Evolutionary conservation across 192 early-diverging fungal species (phyloP).

Genomic region (Backusella liffmaniae): DNA sequence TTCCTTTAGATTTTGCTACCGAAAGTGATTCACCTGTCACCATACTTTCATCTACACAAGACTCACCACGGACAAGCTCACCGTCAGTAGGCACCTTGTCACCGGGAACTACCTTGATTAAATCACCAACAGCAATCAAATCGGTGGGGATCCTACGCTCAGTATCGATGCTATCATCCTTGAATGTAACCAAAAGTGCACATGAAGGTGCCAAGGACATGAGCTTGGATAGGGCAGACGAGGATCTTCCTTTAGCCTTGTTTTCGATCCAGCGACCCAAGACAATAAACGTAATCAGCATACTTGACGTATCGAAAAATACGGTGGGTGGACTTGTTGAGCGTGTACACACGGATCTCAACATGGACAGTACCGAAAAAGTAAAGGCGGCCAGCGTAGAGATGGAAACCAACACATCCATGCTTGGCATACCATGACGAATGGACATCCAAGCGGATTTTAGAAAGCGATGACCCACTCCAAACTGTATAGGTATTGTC

Average conservation of each 20-base stretch:
- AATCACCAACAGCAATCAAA: slow-evolving; percentile 82
- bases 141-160: slow-evolving; percentile 82
- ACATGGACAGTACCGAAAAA: slow-evolving; percentile 78
- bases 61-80: slow-evolving; percentile 64
- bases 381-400: slow-evolving; percentile 84
- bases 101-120: slow-evolving; percentile 86
- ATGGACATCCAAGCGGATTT: slow-evolving; percentile 75
- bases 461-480: slow-evolving; percentile 81
- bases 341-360: slow-evolving; percentile 55
- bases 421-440: slow-evolving; percentile 80
- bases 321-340: slow-evolving; percentile 63
- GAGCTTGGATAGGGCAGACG: slow-evolving; percentile 82
- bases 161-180: slow-evolving; percentile 43
- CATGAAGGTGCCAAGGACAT: slow-evolving; percentile 81
- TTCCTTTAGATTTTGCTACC: slow-evolving; percentile 64
- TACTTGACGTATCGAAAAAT: slow-evolving; percentile 92
- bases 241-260: slow-evolving; percentile 90
- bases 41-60: slow-evolving; percentile 90
- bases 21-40: slow-evolving; percentile 90
- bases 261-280: slow-evolving; percentile 94
- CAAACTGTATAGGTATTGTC: slow-evolving; percentile 92
- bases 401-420: slow-evolving; percentile 91
- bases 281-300: slow-evolving; percentile 90
- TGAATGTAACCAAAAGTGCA: slow-evolving; percentile 55
- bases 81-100: slow-evolving; percentile 94